A percentile compares a stretch with the other conserved stretches of the same genome.
Evolutionary conservation across 2,329 filamentous ascomycete species (phyloP).

Genomic region (Colletotrichum endophyticum): DNA sequence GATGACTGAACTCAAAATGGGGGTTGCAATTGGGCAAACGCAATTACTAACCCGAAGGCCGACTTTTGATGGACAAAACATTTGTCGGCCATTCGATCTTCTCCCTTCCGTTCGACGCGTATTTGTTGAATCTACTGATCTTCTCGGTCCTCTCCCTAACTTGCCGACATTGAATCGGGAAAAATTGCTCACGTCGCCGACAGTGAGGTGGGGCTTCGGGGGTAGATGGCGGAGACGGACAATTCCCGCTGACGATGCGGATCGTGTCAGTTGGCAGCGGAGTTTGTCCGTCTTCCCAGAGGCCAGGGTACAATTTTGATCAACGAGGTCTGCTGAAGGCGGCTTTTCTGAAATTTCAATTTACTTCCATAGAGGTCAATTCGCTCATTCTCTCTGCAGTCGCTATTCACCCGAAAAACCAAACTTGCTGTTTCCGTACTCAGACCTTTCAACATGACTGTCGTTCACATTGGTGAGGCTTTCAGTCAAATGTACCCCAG

Average conservation of each 20-base stretch:
- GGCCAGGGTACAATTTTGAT: accelerated
- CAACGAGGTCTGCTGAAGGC: accelerated
- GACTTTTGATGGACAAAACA: accelerated
- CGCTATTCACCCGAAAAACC: accelerated
- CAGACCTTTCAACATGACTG: conserved; percentile 29
- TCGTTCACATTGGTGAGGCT: conserved; percentile 38
- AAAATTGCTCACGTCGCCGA: neutral
- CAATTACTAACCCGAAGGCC: accelerated
- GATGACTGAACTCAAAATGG: accelerated
- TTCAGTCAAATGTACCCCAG: neutral
- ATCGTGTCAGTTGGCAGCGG: neutral
- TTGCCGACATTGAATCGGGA: neutral
- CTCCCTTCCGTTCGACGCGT: accelerated
- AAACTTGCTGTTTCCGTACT: accelerated
- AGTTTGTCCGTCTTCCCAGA: neutral
- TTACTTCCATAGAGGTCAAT: accelerated
- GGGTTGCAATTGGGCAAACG: neutral
- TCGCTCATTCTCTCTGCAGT: neutral
- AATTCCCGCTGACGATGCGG: neutral
- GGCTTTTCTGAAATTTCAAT: neutral
- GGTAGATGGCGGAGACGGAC: neutral
- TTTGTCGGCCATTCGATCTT: too few species aligned
- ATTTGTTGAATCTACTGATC: accelerated
- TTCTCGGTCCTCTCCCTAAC: neutral
- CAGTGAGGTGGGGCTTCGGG: neutral